Evolutionary conservation across 2,329 filamentous ascomycete species (phyloP).

Genomic region (Graphilbum sp.): DNA sequence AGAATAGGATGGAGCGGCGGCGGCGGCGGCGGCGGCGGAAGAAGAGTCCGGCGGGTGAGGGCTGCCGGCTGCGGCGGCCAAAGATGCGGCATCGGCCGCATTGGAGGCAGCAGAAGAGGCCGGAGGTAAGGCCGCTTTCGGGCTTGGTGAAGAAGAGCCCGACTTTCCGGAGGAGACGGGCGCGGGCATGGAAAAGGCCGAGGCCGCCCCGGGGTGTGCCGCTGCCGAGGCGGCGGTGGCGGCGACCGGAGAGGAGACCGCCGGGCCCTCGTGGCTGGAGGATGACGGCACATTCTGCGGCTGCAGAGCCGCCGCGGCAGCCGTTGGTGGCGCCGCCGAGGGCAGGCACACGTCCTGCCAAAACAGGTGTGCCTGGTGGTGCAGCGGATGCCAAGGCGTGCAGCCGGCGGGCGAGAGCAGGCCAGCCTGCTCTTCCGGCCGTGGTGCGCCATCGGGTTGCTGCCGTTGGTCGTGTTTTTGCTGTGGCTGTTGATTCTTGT

Average conservation of each 20-base stretch:
- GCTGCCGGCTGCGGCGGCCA: too few relatives aligned
- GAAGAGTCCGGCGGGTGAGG: too few relatives aligned
- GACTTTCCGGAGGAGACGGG: background rate
- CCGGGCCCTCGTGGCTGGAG: too few relatives aligned
- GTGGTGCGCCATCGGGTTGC: background rate
- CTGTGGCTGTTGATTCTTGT: background rate
- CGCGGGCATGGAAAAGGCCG: background rate
- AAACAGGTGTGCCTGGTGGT: conserved; percentile 1
- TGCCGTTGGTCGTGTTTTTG: background rate
- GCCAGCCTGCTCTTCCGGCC: too few relatives aligned
- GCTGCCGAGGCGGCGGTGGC: conserved; percentile 3
- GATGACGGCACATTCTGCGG: too few relatives aligned
- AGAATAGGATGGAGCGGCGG: too few relatives aligned
- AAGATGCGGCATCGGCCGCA: too few relatives aligned
- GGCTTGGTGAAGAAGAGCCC: background rate
- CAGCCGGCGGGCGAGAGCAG: background rate
- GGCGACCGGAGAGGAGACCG: background rate
- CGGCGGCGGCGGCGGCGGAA: too few relatives aligned
- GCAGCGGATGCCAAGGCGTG: conserved; percentile 1
- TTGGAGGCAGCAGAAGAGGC: too few relatives aligned
- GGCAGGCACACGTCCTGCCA: background rate
- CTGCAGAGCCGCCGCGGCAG: too few relatives aligned
- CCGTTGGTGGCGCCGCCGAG: background rate
- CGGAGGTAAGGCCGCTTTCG: too few relatives aligned
- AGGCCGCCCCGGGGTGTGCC: background rate